Evolutionary conservation across 2,329 filamentous ascomycete genomes (phyloP).

Genomic region (Domatiomyces catenatus): DNA sequence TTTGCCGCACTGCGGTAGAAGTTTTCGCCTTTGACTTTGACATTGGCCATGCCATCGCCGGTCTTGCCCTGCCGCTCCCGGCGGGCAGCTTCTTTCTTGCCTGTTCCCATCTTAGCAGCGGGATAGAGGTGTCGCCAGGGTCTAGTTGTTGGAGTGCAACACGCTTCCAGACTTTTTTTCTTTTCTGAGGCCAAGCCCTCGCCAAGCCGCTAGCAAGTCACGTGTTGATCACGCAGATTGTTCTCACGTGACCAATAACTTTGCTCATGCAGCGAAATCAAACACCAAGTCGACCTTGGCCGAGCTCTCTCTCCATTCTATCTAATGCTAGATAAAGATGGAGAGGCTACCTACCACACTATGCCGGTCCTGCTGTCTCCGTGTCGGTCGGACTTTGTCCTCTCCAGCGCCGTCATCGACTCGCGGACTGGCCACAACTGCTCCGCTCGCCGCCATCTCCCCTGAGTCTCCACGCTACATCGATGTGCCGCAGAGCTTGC

Average conservation of each 20-base stretch:
- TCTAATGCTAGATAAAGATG: conserved; percentile 2
- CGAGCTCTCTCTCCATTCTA: not conserved
- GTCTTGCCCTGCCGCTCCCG: conserved; percentile 73
- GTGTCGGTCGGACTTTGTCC: not conserved
- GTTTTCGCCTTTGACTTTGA: conserved; percentile 91
- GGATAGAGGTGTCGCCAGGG: not conserved
- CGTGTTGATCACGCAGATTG: not conserved
- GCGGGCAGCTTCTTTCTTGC: conserved; percentile 79
- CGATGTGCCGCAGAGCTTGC: conserved; percentile 56
- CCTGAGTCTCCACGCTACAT: conserved; percentile 84
- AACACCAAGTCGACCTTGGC: not conserved
- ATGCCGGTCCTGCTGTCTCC: conserved; percentile 14
- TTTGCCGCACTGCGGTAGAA: conserved; percentile 88
- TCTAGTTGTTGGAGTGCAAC: not conserved
- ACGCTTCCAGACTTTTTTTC: not conserved
- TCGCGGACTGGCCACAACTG: not conserved
- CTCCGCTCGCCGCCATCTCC: conserved; percentile 34
- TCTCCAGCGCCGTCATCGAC: not conserved
- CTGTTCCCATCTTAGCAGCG: conserved; percentile 56
- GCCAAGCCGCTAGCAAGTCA: not conserved
- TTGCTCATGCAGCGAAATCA: too few species aligned
- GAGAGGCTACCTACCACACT: conserved; percentile 9
- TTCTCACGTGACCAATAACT: not conserved
- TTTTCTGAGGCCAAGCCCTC: not conserved
- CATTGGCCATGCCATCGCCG: conserved; percentile 76